Base-by-base conservation (phyloP, 108 stramenopile genomes). In the Discostella pseudostelligera region DNA sequence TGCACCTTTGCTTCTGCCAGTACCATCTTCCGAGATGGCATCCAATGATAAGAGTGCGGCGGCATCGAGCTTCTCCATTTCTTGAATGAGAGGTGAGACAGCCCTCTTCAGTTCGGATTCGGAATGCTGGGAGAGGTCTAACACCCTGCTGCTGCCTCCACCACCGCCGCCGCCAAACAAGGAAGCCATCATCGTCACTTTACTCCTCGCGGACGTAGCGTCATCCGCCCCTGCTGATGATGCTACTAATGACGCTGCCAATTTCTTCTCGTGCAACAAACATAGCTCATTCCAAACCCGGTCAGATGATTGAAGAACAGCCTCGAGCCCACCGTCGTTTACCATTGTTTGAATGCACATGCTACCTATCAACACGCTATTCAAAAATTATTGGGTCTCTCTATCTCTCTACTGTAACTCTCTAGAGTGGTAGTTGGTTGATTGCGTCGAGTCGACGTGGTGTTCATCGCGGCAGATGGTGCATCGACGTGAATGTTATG, bases 31-130 rank as follows among this genome's bases (percentile, higher is more conserved):
- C 50, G 26, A n/a, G 21, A 67, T 56, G 13, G 72, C 72, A 26
- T 85, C 63, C 36, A 87, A 62, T 16, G 68, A 80, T 9, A 87
- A 69, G 46, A 85, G 62, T 10, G 69, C 64, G 2, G 70, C 61
- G 8, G 87, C 84, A 74, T 87, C 84, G 13, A 87, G 36, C 2
- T 43, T 51, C 61, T 80, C 58, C 43, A 87, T 59, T 1, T 70
- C 78, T 48, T 65, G 46, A 7, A 77, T 59, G 25, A 87, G 59
- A 9, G 83, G 83, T 20, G 63, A 4, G 13, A 70, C 56, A 3
- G 40, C 40, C 48, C 22, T 35, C 59, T 59, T 65, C 6, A 77
- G 28, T 56, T 65, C 64, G 13, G 64, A 65, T 54, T 37, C 21
- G 28, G 16, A 32, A 19, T 29, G 12, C 39, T 39, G 51, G 19